phyloP scores from a whole-genome alignment of 768 basidiomycete species.

The Xanthoconium purpureum region DNA sequence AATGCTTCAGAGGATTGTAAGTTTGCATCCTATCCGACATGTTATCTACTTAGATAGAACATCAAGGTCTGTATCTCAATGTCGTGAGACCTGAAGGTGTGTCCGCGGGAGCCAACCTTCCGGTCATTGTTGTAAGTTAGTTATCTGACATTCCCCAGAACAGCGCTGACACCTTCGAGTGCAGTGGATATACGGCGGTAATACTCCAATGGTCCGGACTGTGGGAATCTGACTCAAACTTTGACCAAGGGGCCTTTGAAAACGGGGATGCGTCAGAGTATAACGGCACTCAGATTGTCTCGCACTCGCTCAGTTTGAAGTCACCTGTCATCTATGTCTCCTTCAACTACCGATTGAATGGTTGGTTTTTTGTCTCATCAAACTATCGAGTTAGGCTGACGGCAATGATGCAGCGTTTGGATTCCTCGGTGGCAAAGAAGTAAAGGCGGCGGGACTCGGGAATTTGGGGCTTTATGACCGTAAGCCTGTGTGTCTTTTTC shows the following conservation, averaged over 20 bases:
- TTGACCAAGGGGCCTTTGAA: not conserved
- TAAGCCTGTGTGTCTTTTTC: not conserved
- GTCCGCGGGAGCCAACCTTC: no score
- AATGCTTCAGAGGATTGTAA: constrained; percentile 19
- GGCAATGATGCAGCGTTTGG: constrained; percentile 20
- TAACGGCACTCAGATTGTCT: constrained; percentile 20
- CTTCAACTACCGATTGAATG: no score
- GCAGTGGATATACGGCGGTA: not conserved
- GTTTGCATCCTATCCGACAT: not conserved
- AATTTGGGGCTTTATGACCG: constrained; percentile 32
- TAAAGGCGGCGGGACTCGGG: not conserved
- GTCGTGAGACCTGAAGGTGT: no score
- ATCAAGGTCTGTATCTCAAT: no score
- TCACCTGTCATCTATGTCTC: not conserved
- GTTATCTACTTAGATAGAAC: no score
- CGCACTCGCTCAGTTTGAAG: constrained; percentile 9
- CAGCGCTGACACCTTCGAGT: no score
- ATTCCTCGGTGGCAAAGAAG: constrained; percentile 25
- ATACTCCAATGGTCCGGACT: not conserved
- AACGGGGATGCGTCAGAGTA: not conserved
- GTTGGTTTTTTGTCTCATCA: no score
- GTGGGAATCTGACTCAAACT: not conserved
- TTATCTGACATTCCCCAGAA: no score
- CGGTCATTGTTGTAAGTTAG: no score
- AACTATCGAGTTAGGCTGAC: not conserved